Percentiles rank a stretch among this genome's conserved stretches.
Conservation (phyloP, 768 basidiomycete genomes). For the Trametes maxima region DNA sequence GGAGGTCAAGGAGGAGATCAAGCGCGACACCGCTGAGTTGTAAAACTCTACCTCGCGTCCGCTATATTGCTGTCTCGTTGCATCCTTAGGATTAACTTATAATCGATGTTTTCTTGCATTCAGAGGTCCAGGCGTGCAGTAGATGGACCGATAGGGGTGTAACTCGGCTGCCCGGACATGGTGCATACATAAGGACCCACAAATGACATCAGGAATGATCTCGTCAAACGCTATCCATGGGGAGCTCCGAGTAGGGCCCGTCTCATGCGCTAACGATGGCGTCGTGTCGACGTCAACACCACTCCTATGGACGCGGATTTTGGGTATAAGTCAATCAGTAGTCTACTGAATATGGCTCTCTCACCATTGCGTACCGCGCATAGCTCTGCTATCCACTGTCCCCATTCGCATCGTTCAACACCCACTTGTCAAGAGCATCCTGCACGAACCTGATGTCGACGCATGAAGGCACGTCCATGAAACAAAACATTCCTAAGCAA, state of each 20-base stretch:
- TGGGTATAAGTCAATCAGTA: background rate
- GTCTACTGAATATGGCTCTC: too few species aligned
- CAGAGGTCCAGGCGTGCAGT: too few species aligned
- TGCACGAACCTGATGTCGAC: background rate
- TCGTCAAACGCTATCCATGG: background rate
- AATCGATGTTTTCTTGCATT: background rate
- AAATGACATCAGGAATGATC: slow-evolving; percentile 14
- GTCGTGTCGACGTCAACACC: background rate
- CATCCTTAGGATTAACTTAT: slow-evolving; percentile 11
- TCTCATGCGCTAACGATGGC: slow-evolving; percentile 2
- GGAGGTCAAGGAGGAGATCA: slow-evolving; percentile 33
- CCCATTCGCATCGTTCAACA: too few species aligned
- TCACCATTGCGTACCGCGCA: too few species aligned
- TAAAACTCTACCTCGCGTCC: background rate
- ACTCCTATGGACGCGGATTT: background rate
- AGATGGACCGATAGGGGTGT: too few species aligned
- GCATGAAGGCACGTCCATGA: slow-evolving; percentile 25
- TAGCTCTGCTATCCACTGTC: too few species aligned
- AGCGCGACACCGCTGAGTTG: slow-evolving; percentile 19
- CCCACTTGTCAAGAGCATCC: background rate
- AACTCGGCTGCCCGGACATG: background rate
- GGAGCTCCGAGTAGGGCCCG: background rate
- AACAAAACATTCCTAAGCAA: slow-evolving; percentile 38
- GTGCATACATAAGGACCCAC: slow-evolving; percentile 6
- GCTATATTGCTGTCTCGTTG: background rate